Conservation (phyloP, 1,139 yeast genomes). For the Diutina rugosa region DNA sequence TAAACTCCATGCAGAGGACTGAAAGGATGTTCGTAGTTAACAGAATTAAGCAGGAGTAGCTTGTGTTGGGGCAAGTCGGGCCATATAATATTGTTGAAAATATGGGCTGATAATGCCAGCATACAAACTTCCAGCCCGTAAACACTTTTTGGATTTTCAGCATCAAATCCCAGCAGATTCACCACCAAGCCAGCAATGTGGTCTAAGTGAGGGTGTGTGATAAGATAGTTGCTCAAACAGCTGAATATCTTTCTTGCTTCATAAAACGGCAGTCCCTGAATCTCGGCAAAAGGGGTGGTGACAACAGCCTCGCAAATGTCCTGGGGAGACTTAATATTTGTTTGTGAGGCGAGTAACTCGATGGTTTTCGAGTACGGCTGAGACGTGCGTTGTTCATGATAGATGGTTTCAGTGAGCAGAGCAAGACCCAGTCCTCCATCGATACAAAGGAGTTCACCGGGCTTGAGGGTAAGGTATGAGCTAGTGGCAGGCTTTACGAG, state of each 20-base stretch:
- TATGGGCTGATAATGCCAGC: slow-evolving; percentile 34
- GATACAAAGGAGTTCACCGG: slow-evolving; percentile 31
- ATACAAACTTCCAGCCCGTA: slow-evolving; percentile 8
- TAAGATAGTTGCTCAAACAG: slow-evolving; percentile 32
- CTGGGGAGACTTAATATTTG: slow-evolving; percentile 11
- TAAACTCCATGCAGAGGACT: slow-evolving; percentile 9
- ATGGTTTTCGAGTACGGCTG: neutral
- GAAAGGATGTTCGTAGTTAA: slow-evolving; percentile 9
- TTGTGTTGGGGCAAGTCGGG: slow-evolving; percentile 46
- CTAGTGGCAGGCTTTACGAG: slow-evolving; percentile 43
- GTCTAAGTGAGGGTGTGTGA: slow-evolving; percentile 81
- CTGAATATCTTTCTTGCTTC: slow-evolving; percentile 19
- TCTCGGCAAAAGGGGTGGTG: slow-evolving; percentile 6
- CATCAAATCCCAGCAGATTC: slow-evolving; percentile 50
- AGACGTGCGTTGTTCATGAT: slow-evolving; percentile 9
- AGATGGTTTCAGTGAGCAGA: slow-evolving; percentile 40
- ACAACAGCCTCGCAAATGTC: slow-evolving; percentile 11
- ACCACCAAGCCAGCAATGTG: slow-evolving; percentile 60
- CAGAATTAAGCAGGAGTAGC: slow-evolving; percentile 12
- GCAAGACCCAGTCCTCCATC: slow-evolving; percentile 76
- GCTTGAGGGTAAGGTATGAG: slow-evolving; percentile 16
- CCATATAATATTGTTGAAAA: slow-evolving; percentile 74
- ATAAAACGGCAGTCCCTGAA: slow-evolving; percentile 9
- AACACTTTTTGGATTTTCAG: slow-evolving; percentile 13
- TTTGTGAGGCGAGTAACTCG: slow-evolving; percentile 12